Evolutionary conservation across 371 early-diverging fungal species (phyloP).

Genomic region (Mucor piriformis): DNA sequence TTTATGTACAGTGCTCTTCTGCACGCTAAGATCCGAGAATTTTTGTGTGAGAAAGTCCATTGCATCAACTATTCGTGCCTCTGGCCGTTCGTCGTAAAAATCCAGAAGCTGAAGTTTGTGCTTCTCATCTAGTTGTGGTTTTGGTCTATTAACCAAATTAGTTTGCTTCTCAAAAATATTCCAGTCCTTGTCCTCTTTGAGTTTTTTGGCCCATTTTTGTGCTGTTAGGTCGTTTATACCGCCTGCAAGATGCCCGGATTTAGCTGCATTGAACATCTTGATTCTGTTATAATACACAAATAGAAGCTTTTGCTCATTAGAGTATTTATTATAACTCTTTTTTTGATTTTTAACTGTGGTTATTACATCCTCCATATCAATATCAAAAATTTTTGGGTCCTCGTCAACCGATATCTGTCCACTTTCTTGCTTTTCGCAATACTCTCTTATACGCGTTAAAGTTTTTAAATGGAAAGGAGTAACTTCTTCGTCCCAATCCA

Average conservation of each 20-base stretch:
- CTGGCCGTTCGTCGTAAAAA: conserved; percentile 14
- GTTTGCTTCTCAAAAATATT: too few relatives aligned
- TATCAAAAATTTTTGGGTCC: conserved; percentile 4
- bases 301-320: conserved; percentile 17
- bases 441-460: too few relatives aligned
- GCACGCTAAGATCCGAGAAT: too few relatives aligned
- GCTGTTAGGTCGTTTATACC: conserved; percentile 14
- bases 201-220: too few relatives aligned
- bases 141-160: conserved; percentile 12
- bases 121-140: conserved; percentile 12
- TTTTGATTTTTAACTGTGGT: conserved; percentile 3
- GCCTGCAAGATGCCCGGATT: conserved; percentile 7
- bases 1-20: too few relatives aligned
- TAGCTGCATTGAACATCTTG: conserved; percentile 12
- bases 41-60: conserved; percentile 17
- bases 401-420: conserved; percentile 11
- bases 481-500: too few relatives aligned
- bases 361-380: conserved; percentile 16
- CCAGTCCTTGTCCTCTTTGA: too few relatives aligned
- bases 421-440: too few relatives aligned
- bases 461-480: too few relatives aligned
- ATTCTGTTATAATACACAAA: conserved; percentile 19
- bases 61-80: conserved; percentile 14
- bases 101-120: conserved; percentile 11
- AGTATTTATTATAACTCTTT: conserved; percentile 10